phyloP scores from a whole-genome alignment of 176 grass and related monocot species.

The Phragmites australis region DNA sequence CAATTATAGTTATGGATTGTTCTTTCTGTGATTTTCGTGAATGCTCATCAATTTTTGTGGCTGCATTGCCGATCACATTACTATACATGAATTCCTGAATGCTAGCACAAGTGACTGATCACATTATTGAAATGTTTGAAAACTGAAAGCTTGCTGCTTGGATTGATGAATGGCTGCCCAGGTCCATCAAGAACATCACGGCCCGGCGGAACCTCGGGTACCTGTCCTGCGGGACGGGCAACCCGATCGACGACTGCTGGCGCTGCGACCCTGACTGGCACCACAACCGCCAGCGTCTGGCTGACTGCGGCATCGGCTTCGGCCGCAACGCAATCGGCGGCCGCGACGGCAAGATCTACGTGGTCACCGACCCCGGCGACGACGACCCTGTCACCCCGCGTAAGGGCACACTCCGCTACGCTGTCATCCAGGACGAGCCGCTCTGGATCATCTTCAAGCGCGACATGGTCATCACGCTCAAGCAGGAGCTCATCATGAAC shows the following conservation, averaged over 20 bases:
- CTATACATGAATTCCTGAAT: not conserved
- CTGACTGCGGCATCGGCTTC: slow-evolving; percentile 84
- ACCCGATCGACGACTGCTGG: slow-evolving; percentile 91
- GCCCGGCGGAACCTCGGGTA: slow-evolving; percentile 52
- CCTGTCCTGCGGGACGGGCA: slow-evolving; percentile 73
- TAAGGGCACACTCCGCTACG: slow-evolving; percentile 69
- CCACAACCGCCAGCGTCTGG: slow-evolving; percentile 59
- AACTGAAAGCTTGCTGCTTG: not conserved
- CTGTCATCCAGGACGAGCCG: slow-evolving; percentile 73
- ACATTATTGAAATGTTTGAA: not conserved
- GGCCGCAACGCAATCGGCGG: slow-evolving; percentile 81
- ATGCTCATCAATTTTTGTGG: not conserved
- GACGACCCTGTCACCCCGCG: slow-evolving; percentile 61
- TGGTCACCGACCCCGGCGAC: slow-evolving; percentile 67
- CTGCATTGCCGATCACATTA: not conserved
- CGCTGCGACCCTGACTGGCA: slow-evolving; percentile 76
- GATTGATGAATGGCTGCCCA: slow-evolving; percentile 18
- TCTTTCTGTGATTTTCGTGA: not conserved
- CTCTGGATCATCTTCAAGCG: slow-evolving; percentile 93
- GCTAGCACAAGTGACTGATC: no score
- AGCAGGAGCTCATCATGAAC: slow-evolving; percentile 87
- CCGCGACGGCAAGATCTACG: slow-evolving; percentile 70
- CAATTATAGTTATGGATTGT: not conserved
- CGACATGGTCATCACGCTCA: slow-evolving; percentile 89
- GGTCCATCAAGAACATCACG: slow-evolving; percentile 70